These are phyloP conservation scores for Orbilia brochopaga DNA, from an alignment of 2,329 filamentous ascomycete species.

Conservation along the genomic window DNA sequence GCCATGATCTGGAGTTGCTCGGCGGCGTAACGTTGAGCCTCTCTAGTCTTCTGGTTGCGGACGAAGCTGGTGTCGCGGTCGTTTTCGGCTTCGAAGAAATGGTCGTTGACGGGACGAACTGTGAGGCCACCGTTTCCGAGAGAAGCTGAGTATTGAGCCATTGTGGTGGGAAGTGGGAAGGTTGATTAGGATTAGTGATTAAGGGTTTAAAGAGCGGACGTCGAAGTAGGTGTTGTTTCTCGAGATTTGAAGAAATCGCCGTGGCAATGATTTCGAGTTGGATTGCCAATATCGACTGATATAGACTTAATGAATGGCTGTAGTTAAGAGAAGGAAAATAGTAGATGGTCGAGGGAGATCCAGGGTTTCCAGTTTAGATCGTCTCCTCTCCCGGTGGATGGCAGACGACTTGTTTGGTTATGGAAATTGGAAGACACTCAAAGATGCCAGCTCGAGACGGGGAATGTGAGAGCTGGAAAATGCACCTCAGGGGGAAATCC, in stretches of 20 bases:
- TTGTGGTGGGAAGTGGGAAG: slow-evolving; percentile 56
- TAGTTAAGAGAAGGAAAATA: slow-evolving; percentile 46
- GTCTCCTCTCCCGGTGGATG: slow-evolving; percentile 17
- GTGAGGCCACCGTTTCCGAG: slow-evolving; percentile 42
- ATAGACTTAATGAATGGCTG: slow-evolving; percentile 41
- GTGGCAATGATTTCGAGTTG: slow-evolving; percentile 17
- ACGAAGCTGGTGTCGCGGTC: slow-evolving; percentile 22
- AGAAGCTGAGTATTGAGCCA: slow-evolving; percentile 55
- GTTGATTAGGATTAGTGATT: slow-evolving; percentile 59
- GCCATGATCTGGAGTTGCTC: slow-evolving; percentile 86
- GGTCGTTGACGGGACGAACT: slow-evolving; percentile 41
- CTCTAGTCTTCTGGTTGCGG: slow-evolving; percentile 26
- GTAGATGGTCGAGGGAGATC: slow-evolving; percentile 11
- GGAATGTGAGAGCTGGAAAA: background rate
- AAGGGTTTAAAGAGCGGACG: slow-evolving; percentile 57
- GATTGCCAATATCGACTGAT: slow-evolving; percentile 24
- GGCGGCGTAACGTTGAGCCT: slow-evolving; percentile 58
- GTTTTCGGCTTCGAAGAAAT: slow-evolving; percentile 41
- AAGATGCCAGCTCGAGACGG: slow-evolving; percentile 1
- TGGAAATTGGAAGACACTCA: slow-evolving; percentile 15
- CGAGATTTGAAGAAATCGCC: slow-evolving; percentile 17
- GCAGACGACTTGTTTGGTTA: slow-evolving; percentile 21
- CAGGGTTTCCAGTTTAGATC: slow-evolving; percentile 34
- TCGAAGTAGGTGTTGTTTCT: slow-evolving; percentile 53
- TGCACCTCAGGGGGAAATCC: slow-evolving; percentile 10